Percentiles rank a stretch among this genome's conserved stretches.
Evolutionary conservation across 164 flowering plant species (phyloP).

Genomic region (Litsea cubeba): DNA sequence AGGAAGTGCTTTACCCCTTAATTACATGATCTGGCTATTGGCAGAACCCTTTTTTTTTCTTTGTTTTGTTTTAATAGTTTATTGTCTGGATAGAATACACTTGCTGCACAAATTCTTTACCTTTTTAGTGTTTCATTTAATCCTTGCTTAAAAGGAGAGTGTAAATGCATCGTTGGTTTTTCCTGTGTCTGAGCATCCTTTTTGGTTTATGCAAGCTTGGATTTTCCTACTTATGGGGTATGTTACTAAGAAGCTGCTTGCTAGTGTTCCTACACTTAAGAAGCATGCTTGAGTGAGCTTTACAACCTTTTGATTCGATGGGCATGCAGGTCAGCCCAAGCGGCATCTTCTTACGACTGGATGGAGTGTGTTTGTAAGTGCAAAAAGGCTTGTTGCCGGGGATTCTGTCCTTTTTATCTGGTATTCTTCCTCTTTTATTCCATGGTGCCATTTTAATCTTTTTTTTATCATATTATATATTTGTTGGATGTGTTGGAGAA

Average conservation of each 20-base stretch:
- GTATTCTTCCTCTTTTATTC: slow-evolving; percentile 24
- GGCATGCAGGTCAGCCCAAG: slow-evolving; percentile 80
- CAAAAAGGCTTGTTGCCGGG: slow-evolving; percentile 87
- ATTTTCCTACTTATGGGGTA: background rate
- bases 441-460: background rate
- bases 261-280: background rate
- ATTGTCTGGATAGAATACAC: no score
- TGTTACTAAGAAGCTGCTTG: background rate
- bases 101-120: no score
- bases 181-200: no score
- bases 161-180: background rate
- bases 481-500: background rate
- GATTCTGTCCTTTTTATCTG: slow-evolving; percentile 91
- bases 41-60: no score
- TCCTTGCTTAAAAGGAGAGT: no score
- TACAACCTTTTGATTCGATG: slow-evolving; percentile 1
- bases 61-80: no score
- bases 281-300: background rate
- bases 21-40: no score
- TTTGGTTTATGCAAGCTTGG: background rate
- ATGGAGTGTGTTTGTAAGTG: slow-evolving; percentile 92
- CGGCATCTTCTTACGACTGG: slow-evolving; percentile 91
- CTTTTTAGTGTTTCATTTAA: no score
- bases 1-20: no score
- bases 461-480: background rate